A percentile compares a stretch with the other conserved stretches of the same genome.
Conservation (phyloP, 176 grass and related monocot genomes). For the Carex myosuroides region DNA sequence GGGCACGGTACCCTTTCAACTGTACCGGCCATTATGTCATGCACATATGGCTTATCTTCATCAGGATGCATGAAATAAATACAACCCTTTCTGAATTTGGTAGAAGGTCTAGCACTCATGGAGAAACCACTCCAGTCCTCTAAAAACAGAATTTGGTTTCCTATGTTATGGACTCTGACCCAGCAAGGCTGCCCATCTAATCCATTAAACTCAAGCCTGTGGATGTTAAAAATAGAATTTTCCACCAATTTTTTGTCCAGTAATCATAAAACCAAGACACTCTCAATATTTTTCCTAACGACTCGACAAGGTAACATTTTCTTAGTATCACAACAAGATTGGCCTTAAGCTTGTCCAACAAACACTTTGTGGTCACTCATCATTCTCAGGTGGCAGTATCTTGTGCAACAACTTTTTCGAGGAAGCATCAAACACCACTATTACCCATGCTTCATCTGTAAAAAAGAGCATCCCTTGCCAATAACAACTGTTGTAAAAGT, state of each 20-base stretch:
- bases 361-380: too few relatives aligned
- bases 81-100: neutral
- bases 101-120: neutral
- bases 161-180: neutral
- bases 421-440: neutral
- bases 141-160: neutral
- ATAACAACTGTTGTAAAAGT: neutral
- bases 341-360: too few relatives aligned
- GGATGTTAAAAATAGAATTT: neutral
- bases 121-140: neutral
- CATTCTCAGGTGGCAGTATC: neutral
- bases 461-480: neutral
- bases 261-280: neutral
- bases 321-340: too few relatives aligned
- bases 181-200: neutral
- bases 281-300: neutral
- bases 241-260: neutral
- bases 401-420: neutral
- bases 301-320: neutral
- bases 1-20: neutral
- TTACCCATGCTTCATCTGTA: rapidly evolving
- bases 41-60: neutral
- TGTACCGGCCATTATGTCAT: neutral
- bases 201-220: neutral
- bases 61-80: neutral